These are phyloP conservation scores for Leccinum truebloodii DNA, from an alignment of 768 basidiomycete genomes.

Conservation along the genomic window DNA sequence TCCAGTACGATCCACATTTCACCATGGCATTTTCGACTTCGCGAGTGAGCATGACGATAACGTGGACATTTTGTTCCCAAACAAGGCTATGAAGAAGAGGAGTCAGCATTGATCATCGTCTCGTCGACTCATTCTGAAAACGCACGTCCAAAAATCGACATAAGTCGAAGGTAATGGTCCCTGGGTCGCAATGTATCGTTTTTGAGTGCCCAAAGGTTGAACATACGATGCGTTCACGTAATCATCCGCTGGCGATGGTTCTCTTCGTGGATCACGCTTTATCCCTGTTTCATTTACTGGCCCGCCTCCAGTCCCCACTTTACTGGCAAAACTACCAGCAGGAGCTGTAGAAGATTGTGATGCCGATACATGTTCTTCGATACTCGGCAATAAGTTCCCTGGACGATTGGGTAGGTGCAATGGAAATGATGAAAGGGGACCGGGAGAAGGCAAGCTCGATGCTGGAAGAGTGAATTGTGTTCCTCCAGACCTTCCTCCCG, in stretches of 20 bases:
- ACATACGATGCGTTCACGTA: constrained; percentile 97
- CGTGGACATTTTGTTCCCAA: constrained; percentile 93
- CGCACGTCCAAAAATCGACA: constrained; percentile 92
- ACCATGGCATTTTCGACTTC: constrained; percentile 85
- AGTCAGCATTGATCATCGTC: constrained; percentile 8
- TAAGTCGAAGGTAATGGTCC: constrained; percentile 90
- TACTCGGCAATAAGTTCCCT: constrained; percentile 16
- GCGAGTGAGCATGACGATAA: constrained; percentile 96
- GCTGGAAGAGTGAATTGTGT: constrained; percentile 5
- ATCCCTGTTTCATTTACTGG: neutral
- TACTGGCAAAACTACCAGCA: neutral
- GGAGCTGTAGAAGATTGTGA: constrained; percentile 5
- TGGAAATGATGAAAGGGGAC: constrained; percentile 14
- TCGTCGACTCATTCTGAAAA: constrained; percentile 17
- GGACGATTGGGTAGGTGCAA: constrained; percentile 22
- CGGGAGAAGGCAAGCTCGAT: constrained; percentile 6
- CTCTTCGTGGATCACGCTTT: constrained; percentile 14
- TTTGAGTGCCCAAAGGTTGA: constrained; percentile 78
- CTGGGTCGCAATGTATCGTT: constrained; percentile 93
- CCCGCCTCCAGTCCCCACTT: neutral
- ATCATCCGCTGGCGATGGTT: constrained; percentile 61
- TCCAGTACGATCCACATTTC: constrained; percentile 94
- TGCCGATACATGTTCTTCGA: constrained; percentile 14
- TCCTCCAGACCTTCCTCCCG: constrained; percentile 9
- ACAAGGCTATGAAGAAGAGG: constrained; percentile 53